Evolutionary conservation across 2,329 filamentous ascomycete genomes (phyloP).

Genomic region (Teratosphaeria pseudoeucalypti): DNA sequence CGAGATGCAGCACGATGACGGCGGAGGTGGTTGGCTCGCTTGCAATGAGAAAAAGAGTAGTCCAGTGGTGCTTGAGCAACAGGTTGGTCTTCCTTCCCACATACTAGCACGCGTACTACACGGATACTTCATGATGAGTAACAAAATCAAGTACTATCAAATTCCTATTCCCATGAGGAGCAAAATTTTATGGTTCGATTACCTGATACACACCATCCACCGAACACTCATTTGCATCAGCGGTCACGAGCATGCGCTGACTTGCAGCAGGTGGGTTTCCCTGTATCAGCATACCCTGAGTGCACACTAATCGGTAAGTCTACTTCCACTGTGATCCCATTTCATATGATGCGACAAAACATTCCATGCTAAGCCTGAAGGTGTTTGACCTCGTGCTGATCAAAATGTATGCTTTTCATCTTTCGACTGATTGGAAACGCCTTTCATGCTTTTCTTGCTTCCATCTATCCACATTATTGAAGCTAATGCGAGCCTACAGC

Average conservation of each 20-base stretch:
- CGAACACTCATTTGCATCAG: neutral
- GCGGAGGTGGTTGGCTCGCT: neutral
- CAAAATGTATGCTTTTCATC: slow-evolving; percentile 68
- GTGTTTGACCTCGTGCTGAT: slow-evolving; percentile 49
- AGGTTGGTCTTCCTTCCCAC: neutral
- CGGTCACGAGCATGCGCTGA: slow-evolving; percentile 9
- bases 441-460: neutral
- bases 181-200: slow-evolving; percentile 34
- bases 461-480: neutral
- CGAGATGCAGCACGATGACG: too few species aligned
- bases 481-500: neutral
- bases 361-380: slow-evolving; percentile 75
- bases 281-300: slow-evolving; percentile 8
- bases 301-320: slow-evolving; percentile 13
- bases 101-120: neutral
- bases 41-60: slow-evolving; percentile 22
- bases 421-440: slow-evolving; percentile 55
- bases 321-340: slow-evolving; percentile 10
- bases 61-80: neutral
- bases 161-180: slow-evolving; percentile 1
- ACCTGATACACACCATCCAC: slow-evolving; percentile 26
- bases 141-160: slow-evolving; percentile 8
- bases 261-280: slow-evolving; percentile 7
- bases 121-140: slow-evolving; percentile 34
- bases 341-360: slow-evolving; percentile 54